phyloP scores from a whole-genome alignment of 2,329 filamentous ascomycete genomes.

The Penicillium sp. region DNA sequence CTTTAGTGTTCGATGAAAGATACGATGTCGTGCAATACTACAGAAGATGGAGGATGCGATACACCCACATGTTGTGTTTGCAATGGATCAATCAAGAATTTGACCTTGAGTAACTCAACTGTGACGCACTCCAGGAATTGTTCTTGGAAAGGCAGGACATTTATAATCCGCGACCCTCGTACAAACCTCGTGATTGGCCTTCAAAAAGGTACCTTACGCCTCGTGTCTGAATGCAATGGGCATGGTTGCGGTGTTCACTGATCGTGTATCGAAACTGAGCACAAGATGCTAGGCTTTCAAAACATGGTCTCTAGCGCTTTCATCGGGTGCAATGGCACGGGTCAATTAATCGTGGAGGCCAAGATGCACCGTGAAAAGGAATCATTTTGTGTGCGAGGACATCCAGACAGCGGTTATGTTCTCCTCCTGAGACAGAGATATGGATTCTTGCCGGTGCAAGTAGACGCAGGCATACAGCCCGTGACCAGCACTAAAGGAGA shows the following conservation, averaged over 20 bases:
- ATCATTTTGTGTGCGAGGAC: not conserved
- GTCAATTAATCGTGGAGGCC: not conserved
- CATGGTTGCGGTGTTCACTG: not conserved
- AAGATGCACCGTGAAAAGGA: not conserved
- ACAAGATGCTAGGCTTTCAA: not conserved
- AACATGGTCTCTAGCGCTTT: not conserved
- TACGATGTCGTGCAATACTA: not conserved
- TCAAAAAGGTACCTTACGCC: not conserved
- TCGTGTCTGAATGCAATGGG: not conserved
- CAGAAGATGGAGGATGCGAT: not conserved
- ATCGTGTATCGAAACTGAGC: not conserved
- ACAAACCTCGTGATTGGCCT: not conserved
- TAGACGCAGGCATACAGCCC: rapidly evolving
- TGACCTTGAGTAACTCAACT: too few species aligned
- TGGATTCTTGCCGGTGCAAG: not conserved
- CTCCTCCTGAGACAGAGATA: not conserved
- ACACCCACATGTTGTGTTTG: not conserved
- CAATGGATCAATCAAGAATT: not conserved
- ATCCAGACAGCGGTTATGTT: not conserved
- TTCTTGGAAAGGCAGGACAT: not conserved
- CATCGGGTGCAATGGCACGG: not conserved
- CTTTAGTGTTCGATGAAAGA: not conserved
- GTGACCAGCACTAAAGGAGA: not conserved
- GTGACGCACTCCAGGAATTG: not conserved
- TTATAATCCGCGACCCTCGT: not conserved